Evolutionary conservation across 1,139 yeast genomes (phyloP).

Genomic region (Taiozyma sp.): DNA sequence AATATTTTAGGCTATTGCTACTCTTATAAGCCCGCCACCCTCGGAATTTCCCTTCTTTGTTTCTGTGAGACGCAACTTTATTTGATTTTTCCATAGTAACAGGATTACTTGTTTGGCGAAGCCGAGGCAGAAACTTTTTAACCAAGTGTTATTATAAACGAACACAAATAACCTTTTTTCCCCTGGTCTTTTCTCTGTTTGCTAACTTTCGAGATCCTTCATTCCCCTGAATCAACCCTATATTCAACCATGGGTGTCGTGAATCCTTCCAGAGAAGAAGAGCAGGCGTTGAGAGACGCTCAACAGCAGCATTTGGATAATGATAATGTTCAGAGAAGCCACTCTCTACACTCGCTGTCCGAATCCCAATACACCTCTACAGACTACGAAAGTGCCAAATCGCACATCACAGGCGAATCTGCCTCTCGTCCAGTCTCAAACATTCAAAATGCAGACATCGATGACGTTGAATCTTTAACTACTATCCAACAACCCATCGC

Average conservation of each 20-base stretch:
- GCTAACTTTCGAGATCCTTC: too few relatives aligned
- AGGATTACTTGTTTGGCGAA: not conserved
- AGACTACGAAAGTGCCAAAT: constrained; percentile 21
- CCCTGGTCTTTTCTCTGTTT: too few relatives aligned
- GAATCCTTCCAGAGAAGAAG: constrained; percentile 36
- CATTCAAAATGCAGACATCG: not conserved
- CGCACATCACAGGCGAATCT: constrained; percentile 8
- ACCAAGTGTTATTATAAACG: too few relatives aligned
- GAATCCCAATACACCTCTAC: constrained; percentile 10
- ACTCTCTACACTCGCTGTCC: constrained; percentile 1
- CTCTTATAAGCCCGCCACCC: too few relatives aligned
- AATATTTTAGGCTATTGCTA: too few relatives aligned
- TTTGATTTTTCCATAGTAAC: not conserved
- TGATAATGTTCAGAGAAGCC: not conserved
- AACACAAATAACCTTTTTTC: too few relatives aligned
- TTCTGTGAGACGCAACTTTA: too few relatives aligned
- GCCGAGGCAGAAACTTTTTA: not conserved
- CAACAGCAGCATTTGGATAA: constrained; percentile 8
- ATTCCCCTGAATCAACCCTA: not conserved
- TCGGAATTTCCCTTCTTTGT: too few relatives aligned
- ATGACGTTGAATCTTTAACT: not conserved
- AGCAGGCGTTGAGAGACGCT: constrained; percentile 34
- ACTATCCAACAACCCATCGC: not conserved
- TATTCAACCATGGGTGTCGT: constrained; percentile 19
- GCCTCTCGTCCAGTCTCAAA: not conserved